Evolutionary conservation across 768 basidiomycete species (phyloP).

Genomic region (Tricholomella constricta): DNA sequence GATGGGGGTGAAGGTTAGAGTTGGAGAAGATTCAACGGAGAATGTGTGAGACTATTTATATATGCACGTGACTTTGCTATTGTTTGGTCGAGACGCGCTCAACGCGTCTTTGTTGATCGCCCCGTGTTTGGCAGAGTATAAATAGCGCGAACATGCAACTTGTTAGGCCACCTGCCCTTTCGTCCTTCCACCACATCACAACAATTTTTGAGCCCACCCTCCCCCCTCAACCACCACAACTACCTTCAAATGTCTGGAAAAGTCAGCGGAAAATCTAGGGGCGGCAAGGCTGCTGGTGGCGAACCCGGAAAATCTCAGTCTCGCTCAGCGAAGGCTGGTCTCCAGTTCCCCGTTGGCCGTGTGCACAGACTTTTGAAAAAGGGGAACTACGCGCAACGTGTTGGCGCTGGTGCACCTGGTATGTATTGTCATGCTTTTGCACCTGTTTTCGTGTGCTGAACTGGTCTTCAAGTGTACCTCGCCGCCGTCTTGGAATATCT

Average conservation of each 20-base stretch:
- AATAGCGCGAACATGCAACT: conserved; percentile 18
- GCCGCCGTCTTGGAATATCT: conserved; percentile 84
- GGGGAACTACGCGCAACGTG: conserved; percentile 78
- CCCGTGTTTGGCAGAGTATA: conserved; percentile 23
- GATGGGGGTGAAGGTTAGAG: conserved; percentile 24
- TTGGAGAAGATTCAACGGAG: conserved; percentile 17
- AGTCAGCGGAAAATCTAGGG: conserved; percentile 31
- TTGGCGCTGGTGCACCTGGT: conserved; percentile 79
- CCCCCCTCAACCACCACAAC: neutral
- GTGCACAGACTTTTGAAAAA: conserved; percentile 76
- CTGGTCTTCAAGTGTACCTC: conserved; percentile 60
- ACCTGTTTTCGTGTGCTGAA: neutral
- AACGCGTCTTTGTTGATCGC: conserved; percentile 42
- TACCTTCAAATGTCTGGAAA: conserved; percentile 36
- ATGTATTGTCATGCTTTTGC: conserved; percentile 8
- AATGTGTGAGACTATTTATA: conserved; percentile 33
- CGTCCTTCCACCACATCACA: conserved; percentile 7
- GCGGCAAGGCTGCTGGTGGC: conserved; percentile 40
- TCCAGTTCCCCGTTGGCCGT: conserved; percentile 82
- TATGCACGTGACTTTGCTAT: conserved; percentile 34
- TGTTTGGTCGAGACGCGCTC: conserved; percentile 38
- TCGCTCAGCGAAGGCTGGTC: conserved; percentile 63
- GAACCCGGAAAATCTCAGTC: conserved; percentile 54
- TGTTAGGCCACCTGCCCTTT: conserved; percentile 2
- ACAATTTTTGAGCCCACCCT: conserved; percentile 12